phyloP scores from a whole-genome alignment of 2,329 filamentous ascomycete genomes.

The Byssothecium circinans region DNA sequence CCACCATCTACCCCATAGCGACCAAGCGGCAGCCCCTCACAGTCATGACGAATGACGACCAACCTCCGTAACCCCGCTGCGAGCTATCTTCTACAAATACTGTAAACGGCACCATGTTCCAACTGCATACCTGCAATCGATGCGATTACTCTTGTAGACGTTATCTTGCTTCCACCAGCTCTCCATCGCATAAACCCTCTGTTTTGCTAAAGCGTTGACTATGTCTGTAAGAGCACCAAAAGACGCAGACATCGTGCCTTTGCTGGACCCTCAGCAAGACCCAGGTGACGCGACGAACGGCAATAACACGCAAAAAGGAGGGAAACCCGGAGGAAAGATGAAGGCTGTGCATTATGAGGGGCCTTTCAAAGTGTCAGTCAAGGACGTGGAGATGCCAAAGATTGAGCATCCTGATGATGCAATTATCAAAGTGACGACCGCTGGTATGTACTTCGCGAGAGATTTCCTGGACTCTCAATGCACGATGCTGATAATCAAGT shows the following conservation, averaged over 20 bases:
- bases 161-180: neutral
- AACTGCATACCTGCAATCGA: neutral
- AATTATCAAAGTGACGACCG: slow-evolving; percentile 67
- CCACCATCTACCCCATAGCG: slow-evolving; percentile 19
- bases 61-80: slow-evolving; percentile 8
- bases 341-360: slow-evolving; percentile 66
- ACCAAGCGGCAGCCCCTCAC: slow-evolving; percentile 21
- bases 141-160: neutral
- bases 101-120: slow-evolving; percentile 2
- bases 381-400: slow-evolving; percentile 60
- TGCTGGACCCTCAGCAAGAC: slow-evolving; percentile 14
- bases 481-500: slow-evolving; percentile 2
- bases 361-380: slow-evolving; percentile 63
- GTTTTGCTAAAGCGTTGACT: neutral
- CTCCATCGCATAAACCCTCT: neutral
- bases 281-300: slow-evolving; percentile 6
- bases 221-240: slow-evolving; percentile 1
- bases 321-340: slow-evolving; percentile 49
- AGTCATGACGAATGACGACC: slow-evolving; percentile 16
- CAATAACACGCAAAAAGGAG: neutral
- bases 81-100: slow-evolving; percentile 6
- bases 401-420: slow-evolving; percentile 66
- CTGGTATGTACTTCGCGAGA: slow-evolving; percentile 41
- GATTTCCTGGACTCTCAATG: neutral
- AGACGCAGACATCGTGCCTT: slow-evolving; percentile 8